Base-by-base conservation (phyloP, 2,329 filamentous ascomycete species). In the Zarea fungicola region DNA sequence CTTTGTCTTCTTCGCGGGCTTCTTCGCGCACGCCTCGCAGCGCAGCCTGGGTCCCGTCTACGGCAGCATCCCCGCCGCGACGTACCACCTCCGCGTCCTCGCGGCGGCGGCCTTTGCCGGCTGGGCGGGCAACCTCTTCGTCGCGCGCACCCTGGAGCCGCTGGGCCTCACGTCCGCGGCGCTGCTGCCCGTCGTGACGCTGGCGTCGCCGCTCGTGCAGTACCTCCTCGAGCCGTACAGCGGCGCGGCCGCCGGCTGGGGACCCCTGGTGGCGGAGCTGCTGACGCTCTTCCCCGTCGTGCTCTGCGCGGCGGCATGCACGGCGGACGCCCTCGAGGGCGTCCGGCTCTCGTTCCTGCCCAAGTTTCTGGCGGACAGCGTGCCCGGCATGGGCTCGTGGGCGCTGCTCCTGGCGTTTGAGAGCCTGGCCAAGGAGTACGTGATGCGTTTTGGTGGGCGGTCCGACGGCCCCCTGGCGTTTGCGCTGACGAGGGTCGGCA, bases 1-100 rank as follows among this genome's bases (percentile, higher is more conserved):
- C 26, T 55, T 70, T 16, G 55, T 71, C 10, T 51, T 46, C 29
- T 54, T 70, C 26, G 56, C 68, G 37, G 87, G 83, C 37, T 62
- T 84, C 35, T 82, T 78, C 52, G 84, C 85, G 40, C 81, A 83
- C 54, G 78, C 85, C 50, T 92, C 87, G 1, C 81, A 89, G 62
- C 74, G 90, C 54, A 84, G 80, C 32, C 74, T 97, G 28, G 87
- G 89, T 18, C 93, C 93, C 2, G 86, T 95, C 10, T 97, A 95
- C 66, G 93, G 93, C 45, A 83, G 84, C 14, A 87, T 95, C 31
- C 87, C 92, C 1, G 75, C 89, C 1, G 77, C 80, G 1, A 73
- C 85, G 55, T 86, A 84, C 65, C 92, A 96, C 64, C 70, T 75
- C 44, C 78, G 79, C 61, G 76, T 83, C 52, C 71, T 89, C 54